Evolutionary conservation across 495 filamentous ascomycete genomes (phyloP).

Genomic region (Aspergillus wentii): DNA sequence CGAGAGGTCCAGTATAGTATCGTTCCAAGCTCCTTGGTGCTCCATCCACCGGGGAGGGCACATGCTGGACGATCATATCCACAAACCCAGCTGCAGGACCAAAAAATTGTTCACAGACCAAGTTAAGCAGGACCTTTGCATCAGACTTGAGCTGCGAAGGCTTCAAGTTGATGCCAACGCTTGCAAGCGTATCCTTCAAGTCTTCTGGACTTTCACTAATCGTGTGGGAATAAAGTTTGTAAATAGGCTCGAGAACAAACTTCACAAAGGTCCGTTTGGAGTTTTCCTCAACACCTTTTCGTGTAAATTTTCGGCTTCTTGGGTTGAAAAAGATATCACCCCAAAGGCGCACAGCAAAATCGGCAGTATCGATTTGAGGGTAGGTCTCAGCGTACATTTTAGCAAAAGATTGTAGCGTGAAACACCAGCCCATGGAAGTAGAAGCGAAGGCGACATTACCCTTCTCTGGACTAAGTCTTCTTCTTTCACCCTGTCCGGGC

Average conservation of each 20-base stretch:
- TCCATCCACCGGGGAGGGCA: conserved; percentile 82
- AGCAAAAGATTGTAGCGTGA: conserved; percentile 87
- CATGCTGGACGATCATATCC: conserved; percentile 88
- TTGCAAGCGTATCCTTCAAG: conserved; percentile 72
- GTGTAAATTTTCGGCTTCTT: conserved; percentile 78
- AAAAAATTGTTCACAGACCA: conserved; percentile 95
- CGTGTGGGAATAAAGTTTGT: conserved; percentile 95
- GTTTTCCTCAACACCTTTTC: conserved; percentile 75
- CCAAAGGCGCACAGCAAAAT: conserved; percentile 83
- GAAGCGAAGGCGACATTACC: conserved; percentile 96
- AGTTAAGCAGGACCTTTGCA: conserved; percentile 79
- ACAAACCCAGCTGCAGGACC: conserved; percentile 86
- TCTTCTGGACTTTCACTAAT: conserved; percentile 88
- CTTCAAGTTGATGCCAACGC: conserved; percentile 79
- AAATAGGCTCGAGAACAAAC: conserved; percentile 93
- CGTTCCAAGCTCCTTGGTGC: conserved; percentile 69
- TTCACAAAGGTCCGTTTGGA: conserved; percentile 87
- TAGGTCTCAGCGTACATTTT: conserved; percentile 94
- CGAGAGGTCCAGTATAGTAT: conserved; percentile 94
- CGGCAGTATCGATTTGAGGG: conserved; percentile 68
- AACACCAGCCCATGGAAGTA: conserved; percentile 92
- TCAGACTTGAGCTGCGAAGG: conserved; percentile 87
- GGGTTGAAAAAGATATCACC: conserved; percentile 98
- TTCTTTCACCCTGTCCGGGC: conserved; percentile 74
- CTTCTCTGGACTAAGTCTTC: conserved; percentile 88